Conservation (phyloP, 345 rosid species). For the Salix brachista region DNA sequence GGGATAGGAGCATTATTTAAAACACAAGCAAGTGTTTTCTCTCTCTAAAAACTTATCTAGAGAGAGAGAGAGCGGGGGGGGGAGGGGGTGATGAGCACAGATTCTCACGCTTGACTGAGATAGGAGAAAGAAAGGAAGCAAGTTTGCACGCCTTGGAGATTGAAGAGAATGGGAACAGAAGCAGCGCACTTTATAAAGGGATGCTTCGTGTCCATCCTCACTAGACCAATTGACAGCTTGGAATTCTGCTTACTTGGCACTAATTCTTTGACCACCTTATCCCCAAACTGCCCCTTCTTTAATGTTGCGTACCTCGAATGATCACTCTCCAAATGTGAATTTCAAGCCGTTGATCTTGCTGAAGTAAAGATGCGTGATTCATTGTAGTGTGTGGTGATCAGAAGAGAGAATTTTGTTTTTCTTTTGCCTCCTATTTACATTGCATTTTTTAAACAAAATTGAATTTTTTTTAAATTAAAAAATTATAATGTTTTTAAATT, state of each 20-base stretch:
- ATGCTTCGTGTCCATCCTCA: conserved; percentile 18
- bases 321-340: conserved; percentile 19
- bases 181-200: conserved; percentile 33
- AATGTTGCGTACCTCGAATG: not conserved
- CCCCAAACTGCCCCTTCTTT: conserved; percentile 6
- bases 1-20: not conserved
- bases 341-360: conserved; percentile 31
- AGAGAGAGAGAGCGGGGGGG: not conserved
- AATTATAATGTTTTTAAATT: too few species aligned
- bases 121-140: conserved; percentile 10
- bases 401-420: not conserved
- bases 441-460: too few species aligned
- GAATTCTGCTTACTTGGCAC: conserved; percentile 28
- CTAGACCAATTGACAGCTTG: conserved; percentile 34
- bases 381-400: not conserved
- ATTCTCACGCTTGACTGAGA: conserved; percentile 10
- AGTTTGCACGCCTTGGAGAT: conserved; percentile 34
- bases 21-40: not conserved
- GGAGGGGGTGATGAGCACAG: not conserved
- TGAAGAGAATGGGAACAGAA: conserved; percentile 24
- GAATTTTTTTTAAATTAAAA: too few species aligned
- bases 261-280: not conserved
- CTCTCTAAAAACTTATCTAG: not conserved
- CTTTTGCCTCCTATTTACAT: not conserved
- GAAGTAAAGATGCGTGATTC: not conserved